Evolutionary conservation across 192 early-diverging fungal species (phyloP), one percentile per base, ranked within the genome.

Genomic region (Coemansia sp.): DNA sequence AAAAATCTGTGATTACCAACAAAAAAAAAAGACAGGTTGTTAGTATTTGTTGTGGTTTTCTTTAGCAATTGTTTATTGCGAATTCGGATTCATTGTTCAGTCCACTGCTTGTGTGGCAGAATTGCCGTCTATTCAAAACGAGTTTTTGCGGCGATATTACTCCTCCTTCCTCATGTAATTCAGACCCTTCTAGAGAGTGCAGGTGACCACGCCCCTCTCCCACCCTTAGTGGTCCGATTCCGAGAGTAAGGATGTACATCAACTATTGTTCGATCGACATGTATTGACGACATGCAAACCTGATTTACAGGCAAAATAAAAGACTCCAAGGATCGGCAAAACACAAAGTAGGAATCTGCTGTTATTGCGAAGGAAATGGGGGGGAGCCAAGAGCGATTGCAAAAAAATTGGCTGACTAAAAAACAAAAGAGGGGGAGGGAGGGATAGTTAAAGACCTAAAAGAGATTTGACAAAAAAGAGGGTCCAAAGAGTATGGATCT

Each of bases 261-360:
- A 16, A 13, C 11, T 53, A 30, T 53, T 53, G 52, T 53, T 53
- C 52, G 52, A 53, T 53, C 52, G 52, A 4, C 52, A 30, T 53
- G 8, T 26, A 30, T 49, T 21, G 47, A 49, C n/a, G 19, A 10
- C 6, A 21, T 21, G 19, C 6, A 49, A 49, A 49, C 47, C 47
- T 49, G 47, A 49, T 49, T 49, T 3, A 23, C 47, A 49, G 16
- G n/a, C 40, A 11, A 49, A 49, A 49, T 49, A 49, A 7, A 49
- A 49, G 6, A 49, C 19, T 19, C 47, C 6, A 42, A 16, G 47
- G 47, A 49, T 49, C 47, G 47, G 47, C 47, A 49, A 49, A 49
- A 49, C 16, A 49, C 16, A 3, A 11, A 42, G 7, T 42, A 14
- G 40, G 40, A 42, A 42, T 42, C 40, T 47, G 14, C 46, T 44